Base-by-base conservation (phyloP, 805 yeast genomes). In the Kregervanrija fluxuum region DNA sequence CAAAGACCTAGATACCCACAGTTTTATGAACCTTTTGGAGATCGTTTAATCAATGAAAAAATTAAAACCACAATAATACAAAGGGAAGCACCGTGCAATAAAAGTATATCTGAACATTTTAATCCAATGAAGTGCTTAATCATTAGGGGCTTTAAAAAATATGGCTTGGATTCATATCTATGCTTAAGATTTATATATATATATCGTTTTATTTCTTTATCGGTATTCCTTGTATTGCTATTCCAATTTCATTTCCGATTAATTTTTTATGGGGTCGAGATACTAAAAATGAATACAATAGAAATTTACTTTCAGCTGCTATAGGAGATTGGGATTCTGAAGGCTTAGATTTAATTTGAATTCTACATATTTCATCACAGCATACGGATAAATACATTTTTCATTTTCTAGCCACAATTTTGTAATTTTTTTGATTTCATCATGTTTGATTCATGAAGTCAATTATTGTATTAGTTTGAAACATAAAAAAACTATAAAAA, bases 101-200 rank as follows among this genome's bases (percentile, higher is more conserved):
- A 22, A 22, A 22, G 6, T 85, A 91, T 91, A 48, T 82, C 1
- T 74, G 33, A 39, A 11, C 35, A 41, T 30, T 32, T 40, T 14
- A 39, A 45, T 38, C 33, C 41, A 11, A 8, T 54, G 11, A 17
- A 35, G 11, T 30, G 12, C 0, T 43, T 76, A 30, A 48, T 55
- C 8, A 64, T 76, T 5, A 65, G 68, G 8, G 63, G 66, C 30
- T 80, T 77, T 52, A 56, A 70, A 28, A 60, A 67, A 1, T 62
- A 74, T 48, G 95, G 95, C 0, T 57, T 85, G 8, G 96, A 88
- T 59, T 79, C 89, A 0, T 86, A 82, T 57, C 80, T 82, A 55
- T 82, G 85, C 50, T 54, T 86, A 2, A 61, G 95, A 41, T 86
- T 74, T 53, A 55, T 87, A 38, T 60, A 38, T 60, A 67, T 40